Percentiles rank a stretch among this genome's conserved stretches.
These are phyloP conservation scores for Paramarasmius palmivorus DNA, from an alignment of 1,284 basidiomycete genomes.

Conservation along the genomic window DNA sequence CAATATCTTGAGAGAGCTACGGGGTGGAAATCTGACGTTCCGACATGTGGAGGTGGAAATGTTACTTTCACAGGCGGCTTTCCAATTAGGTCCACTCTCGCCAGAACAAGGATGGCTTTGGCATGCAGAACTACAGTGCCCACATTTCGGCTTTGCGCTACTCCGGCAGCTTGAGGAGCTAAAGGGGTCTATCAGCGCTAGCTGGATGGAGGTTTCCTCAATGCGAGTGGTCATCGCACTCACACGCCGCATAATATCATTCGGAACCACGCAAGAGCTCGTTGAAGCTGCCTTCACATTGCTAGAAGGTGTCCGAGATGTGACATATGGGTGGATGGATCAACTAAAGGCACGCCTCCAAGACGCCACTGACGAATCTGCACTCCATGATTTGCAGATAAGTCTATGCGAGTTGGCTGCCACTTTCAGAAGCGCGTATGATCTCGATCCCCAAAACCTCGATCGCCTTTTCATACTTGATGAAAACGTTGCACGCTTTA, in stretches of 20 bases:
- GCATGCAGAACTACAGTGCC: slow-evolving; percentile 10
- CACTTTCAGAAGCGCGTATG: slow-evolving; percentile 28
- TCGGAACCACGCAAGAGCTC: not conserved
- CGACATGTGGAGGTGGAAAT: slow-evolving; percentile 22
- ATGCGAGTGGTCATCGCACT: not conserved
- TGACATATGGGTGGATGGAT: too few relatives aligned
- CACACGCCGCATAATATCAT: not conserved
- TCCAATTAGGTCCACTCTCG: slow-evolving; percentile 27
- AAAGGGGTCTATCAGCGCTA: not conserved
- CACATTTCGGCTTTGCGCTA: not conserved
- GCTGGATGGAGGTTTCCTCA: not conserved
- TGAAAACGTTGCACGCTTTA: slow-evolving; percentile 22
- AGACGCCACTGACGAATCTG: too few relatives aligned
- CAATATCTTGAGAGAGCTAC: slow-evolving; percentile 29
- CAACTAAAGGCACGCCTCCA: too few relatives aligned
- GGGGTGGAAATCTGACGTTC: slow-evolving; percentile 23
- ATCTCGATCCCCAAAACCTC: slow-evolving; percentile 18
- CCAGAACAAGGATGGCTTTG: slow-evolving; percentile 6
- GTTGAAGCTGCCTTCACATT: slow-evolving; percentile 16
- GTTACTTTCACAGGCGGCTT: slow-evolving; percentile 28
- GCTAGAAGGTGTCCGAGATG: too few relatives aligned
- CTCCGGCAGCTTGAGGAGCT: not conserved
- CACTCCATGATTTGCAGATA: too few relatives aligned
- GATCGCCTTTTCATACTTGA: not conserved
- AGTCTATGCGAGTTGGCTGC: slow-evolving; percentile 24